A percentile compares a stretch with the other conserved stretches of the same genome.
Evolutionary conservation across 2,329 filamentous ascomycete genomes (phyloP).

Genomic region (Colletotrichum sidae): DNA sequence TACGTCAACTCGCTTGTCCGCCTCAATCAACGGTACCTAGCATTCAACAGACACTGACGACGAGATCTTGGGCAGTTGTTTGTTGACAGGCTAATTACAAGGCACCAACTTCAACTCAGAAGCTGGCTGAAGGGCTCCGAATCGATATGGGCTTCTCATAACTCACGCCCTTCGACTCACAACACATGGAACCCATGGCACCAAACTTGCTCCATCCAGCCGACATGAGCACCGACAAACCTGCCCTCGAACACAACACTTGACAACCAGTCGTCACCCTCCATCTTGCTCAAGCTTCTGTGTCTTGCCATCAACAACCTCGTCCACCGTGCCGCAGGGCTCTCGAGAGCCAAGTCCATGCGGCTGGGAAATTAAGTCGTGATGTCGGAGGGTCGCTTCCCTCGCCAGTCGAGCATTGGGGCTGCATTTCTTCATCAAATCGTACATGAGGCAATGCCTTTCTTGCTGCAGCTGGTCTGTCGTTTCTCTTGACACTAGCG

Average conservation of each 20-base stretch:
- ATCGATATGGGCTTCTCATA: neutral
- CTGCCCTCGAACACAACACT: neutral
- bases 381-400: conserved; percentile 29
- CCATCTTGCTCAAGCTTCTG: neutral
- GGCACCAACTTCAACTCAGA: no score
- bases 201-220: conserved; percentile 1
- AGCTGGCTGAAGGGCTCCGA: no score
- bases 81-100: no score
- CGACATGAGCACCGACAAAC: conserved; percentile 15
- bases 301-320: neutral
- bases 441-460: conserved; percentile 14
- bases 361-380: conserved; percentile 27
- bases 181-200: neutral
- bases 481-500: conserved; percentile 1
- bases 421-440: conserved; percentile 32
- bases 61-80: no score
- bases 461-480: conserved; percentile 13
- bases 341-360: conserved; percentile 22
- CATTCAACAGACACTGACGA: no score
- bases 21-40: no score
- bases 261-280: neutral
- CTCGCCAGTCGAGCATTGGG: conserved; percentile 12
- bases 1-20: no score
- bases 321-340: conserved; percentile 9
- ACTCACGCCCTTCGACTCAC: neutral